phyloP scores from a whole-genome alignment of 208 protist species.

The Giardia duodenalis region DNA sequence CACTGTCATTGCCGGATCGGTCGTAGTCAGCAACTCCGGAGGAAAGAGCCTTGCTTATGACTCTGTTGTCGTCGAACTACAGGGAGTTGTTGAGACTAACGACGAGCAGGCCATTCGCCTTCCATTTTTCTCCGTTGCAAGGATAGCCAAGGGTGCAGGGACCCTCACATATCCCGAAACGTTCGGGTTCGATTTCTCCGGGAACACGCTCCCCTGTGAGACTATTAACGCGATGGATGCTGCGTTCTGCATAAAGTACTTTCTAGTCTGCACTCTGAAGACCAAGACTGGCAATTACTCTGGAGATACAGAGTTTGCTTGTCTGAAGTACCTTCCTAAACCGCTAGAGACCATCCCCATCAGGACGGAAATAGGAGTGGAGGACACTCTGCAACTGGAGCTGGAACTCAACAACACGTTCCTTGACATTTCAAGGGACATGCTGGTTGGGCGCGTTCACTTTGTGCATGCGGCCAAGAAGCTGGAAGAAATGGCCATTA shows the following conservation, averaged over 20 bases:
- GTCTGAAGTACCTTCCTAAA: not conserved
- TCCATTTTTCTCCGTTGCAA: not conserved
- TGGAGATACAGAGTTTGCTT: not conserved
- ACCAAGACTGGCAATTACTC: not conserved
- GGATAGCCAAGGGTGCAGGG: not conserved
- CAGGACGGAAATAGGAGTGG: not conserved
- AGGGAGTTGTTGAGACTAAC: not conserved
- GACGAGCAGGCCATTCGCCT: not conserved
- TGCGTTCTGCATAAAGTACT: not conserved
- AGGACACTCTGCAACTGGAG: not conserved
- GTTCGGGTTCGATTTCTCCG: conserved; percentile 11
- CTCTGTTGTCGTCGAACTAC: not conserved
- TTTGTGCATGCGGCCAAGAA: not conserved
- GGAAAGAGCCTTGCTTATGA: not conserved
- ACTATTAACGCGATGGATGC: not conserved
- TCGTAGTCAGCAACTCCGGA: not conserved
- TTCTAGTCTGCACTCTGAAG: not conserved
- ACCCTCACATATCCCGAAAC: not conserved
- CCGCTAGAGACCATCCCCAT: not conserved
- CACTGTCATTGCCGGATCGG: not conserved
- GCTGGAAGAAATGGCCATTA: not conserved
- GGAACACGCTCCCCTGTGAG: not conserved
- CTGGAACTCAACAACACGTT: not conserved
- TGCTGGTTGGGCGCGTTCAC: not conserved
- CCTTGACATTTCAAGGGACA: conserved; percentile 15